Evolutionary conservation across 2,329 filamentous ascomycete species (phyloP), one percentile per base, ranked within the genome.

Genomic region (Chaetomium sp.): DNA sequence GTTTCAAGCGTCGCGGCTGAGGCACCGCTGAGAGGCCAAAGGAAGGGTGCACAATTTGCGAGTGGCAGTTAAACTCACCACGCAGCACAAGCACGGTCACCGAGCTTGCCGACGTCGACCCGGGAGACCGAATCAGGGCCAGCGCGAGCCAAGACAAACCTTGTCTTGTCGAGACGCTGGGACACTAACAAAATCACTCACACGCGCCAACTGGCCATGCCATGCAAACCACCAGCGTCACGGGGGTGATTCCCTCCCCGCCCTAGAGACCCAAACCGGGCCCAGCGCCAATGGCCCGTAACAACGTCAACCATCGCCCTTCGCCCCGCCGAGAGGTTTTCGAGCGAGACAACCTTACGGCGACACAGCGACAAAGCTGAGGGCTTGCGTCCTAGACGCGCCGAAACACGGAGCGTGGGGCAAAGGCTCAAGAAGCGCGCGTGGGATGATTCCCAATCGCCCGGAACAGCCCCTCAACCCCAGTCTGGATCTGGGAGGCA

Each of bases 361-460:
- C 19, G 19, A 27, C 19, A 27, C 19, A 27, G 19, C 19, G 19
- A 27, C 19, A 27, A 27, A 27, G 19, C 19, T 27, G 19, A 27
- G 19, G 19, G 19, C 19, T 27, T 27, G 19, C 19, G 19, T 27
- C 42, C 47, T 27, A 45, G 36, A 42, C 32, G 14, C 3, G 27
- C 5, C 43, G 14, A 27, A 27, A 27, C 37, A 35, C 41, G 19
- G 35, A 38, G 51, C 52, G 43, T 53, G 51, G 55, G 44, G 52
- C 19, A 19, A 52, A 54, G 57, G 54, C 54, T 57, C 44, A 49
- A 55, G 51, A 49, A 44, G 10, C 6, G 34, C 34, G 27, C 14
- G 51, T 38, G 54, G 54, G 52, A 57, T 54, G 50, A 54, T 45
- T 53, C 12, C 57, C 57, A 59, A 50, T 53, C 36, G 34, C 34